Conservation (phyloP, 306 rosid species). For the Fagus sylvatica region DNA sequence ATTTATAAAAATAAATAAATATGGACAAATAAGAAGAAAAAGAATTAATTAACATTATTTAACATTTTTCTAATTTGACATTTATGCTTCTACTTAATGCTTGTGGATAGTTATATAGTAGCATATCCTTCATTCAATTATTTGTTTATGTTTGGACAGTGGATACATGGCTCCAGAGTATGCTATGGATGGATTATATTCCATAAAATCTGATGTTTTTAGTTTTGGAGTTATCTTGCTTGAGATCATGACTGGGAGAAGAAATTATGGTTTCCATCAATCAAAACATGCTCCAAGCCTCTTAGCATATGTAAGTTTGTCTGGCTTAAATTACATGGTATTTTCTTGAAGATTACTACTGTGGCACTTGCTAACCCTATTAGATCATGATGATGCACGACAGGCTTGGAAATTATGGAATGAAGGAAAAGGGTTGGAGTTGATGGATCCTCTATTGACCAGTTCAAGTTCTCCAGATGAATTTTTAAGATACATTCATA, state of each 20-base stretch:
- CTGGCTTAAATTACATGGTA: no score
- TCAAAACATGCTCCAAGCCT: conserved; percentile 36
- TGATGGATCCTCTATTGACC: conserved; percentile 39
- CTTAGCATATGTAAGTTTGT: no score
- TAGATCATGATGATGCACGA: neutral
- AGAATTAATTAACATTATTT: no score
- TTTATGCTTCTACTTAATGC: no score
- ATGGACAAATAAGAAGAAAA: no score
- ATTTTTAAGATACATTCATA: conserved; percentile 40
- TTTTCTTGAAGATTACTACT: no score
- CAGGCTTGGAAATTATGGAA: conserved; percentile 51
- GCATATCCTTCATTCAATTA: no score
- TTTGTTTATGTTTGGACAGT: no score
- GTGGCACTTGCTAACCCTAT: no score
- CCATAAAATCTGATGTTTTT: conserved; percentile 44
- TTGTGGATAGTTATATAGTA: no score
- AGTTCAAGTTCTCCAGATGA: conserved; percentile 30
- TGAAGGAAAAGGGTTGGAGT: conserved; percentile 34
- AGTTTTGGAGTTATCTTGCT: conserved; percentile 42
- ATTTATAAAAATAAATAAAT: no score
- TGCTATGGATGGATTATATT: conserved; percentile 52
- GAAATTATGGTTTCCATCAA: conserved; percentile 31
- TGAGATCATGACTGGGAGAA: conserved; percentile 47
- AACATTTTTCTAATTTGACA: no score
- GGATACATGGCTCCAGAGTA: conserved; percentile 28